phyloP scores from a whole-genome alignment of 1,139 yeast species.

The Torulaspora globosa region DNA sequence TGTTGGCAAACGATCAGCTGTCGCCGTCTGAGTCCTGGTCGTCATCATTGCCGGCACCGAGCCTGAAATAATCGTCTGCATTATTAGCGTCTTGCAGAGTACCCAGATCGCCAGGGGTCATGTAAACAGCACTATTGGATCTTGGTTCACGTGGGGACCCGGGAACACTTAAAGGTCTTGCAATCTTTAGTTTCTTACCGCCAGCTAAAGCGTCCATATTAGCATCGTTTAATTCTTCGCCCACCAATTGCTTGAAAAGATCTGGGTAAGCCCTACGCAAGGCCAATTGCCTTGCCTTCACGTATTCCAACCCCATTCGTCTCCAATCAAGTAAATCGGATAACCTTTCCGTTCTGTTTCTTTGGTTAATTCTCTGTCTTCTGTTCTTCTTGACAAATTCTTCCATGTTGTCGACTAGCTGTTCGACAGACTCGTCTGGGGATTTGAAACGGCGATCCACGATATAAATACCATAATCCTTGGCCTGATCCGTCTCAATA shows the following conservation, averaged over 20 bases:
- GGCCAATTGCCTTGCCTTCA: slow-evolving; percentile 89
- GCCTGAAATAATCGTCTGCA: slow-evolving; percentile 80
- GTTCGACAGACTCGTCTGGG: slow-evolving; percentile 91
- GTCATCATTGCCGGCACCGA: slow-evolving; percentile 55
- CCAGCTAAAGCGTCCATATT: slow-evolving; percentile 35
- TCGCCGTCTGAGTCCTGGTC: slow-evolving; percentile 37
- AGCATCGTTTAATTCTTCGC: slow-evolving; percentile 29
- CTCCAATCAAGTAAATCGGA: slow-evolving; percentile 95
- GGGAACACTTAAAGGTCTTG: slow-evolving; percentile 91
- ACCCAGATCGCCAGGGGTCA: slow-evolving; percentile 99
- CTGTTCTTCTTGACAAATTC: slow-evolving; percentile 85
- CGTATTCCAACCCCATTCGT: slow-evolving; percentile 94
- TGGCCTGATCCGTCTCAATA: slow-evolving; percentile 72
- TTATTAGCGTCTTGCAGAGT: slow-evolving; percentile 85
- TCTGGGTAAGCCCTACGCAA: slow-evolving; percentile 93
- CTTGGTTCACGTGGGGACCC: slow-evolving; percentile 78
- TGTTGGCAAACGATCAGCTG: background rate
- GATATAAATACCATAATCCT: slow-evolving; percentile 94
- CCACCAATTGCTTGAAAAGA: slow-evolving; percentile 56
- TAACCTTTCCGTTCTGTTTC: slow-evolving; percentile 93
- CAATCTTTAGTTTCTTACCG: slow-evolving; percentile 56
- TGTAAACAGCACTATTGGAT: slow-evolving; percentile 47
- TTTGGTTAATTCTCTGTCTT: slow-evolving; percentile 95
- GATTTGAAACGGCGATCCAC: slow-evolving; percentile 93
- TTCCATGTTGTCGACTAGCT: slow-evolving; percentile 83